Conservation (phyloP, 176 grass and related monocot species). For the barley (Hordeum vulgare) region MorexV3_pseudomolecules_assembly NC_058520.1:48713846-48714345, state of each 20-base stretch:
- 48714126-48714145: conserved; percentile 20
- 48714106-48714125: conserved; percentile 20
- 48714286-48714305: not conserved
- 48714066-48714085: conserved; percentile 33
- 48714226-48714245: not conserved
- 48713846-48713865: conserved; percentile 54
- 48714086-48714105: conserved; percentile 17
- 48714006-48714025: conserved; percentile 31
- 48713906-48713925: conserved; percentile 73
- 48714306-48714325: not conserved
- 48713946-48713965: conserved; percentile 40
- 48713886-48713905: conserved; percentile 50
- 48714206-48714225: not conserved
- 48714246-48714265: not conserved
- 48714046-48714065: no score
- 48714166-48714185: conserved; percentile 4
- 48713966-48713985: conserved; percentile 36
- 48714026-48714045: conserved; percentile 33
- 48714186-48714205: not conserved
- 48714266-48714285: not conserved
- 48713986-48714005: conserved; percentile 25
- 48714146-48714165: conserved; percentile 40
- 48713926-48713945: conserved; percentile 46
- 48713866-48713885: conserved; percentile 38
- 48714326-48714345: not conserved